Conservation (phyloP, 148 eudicot genomes). For the Salicornia ramosissima region DNA sequence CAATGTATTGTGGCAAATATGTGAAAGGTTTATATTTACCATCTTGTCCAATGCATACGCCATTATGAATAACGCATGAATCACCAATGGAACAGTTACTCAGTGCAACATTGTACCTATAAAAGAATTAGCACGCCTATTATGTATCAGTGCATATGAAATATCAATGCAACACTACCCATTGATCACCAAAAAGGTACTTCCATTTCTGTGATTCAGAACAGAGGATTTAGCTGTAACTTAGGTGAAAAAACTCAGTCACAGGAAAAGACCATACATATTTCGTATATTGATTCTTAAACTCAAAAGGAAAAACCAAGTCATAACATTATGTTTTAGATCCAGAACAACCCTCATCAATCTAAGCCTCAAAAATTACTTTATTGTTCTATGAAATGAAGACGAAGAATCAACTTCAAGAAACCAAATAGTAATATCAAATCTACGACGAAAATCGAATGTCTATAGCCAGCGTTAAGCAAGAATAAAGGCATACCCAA, state of each 20-base stretch:
- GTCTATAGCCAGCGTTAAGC: background rate
- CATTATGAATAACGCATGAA: constrained; percentile 74
- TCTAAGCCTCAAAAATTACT: background rate
- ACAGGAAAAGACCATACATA: too few species aligned
- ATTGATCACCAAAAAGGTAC: background rate
- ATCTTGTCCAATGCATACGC: constrained; percentile 95
- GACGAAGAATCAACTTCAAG: background rate
- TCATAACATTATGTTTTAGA: background rate
- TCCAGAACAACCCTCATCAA: background rate
- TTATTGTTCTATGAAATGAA: background rate
- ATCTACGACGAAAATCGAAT: background rate
- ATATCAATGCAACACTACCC: background rate
- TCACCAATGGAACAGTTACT: constrained; percentile 73
- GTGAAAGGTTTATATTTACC: constrained; percentile 30
- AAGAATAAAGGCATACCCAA: constrained; percentile 48
- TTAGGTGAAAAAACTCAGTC: background rate
- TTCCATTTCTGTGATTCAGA: too few species aligned
- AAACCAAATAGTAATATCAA: too few species aligned
- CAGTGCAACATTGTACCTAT: constrained; percentile 83
- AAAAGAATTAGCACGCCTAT: constrained; percentile 15
- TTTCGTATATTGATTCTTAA: too few species aligned
- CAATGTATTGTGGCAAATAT: background rate
- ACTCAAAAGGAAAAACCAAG: background rate
- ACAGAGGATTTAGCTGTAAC: too few species aligned
- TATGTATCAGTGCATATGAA: constrained; percentile 1